These are phyloP conservation scores for Schwanniomyces polymorphus DNA, from an alignment of 805 yeast genomes.

Conservation along the genomic window DNA sequence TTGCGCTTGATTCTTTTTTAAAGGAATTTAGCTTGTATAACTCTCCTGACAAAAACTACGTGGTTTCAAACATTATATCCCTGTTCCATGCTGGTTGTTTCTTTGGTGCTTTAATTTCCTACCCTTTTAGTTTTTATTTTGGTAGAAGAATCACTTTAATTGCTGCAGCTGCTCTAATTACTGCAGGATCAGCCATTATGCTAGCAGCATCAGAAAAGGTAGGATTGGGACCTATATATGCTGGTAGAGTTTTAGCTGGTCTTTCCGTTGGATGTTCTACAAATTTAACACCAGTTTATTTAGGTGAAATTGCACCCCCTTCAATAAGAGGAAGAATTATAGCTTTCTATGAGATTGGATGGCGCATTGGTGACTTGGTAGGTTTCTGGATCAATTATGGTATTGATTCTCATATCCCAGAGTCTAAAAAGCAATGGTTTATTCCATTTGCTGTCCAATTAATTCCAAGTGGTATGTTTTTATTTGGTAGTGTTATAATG, in stretches of 20 bases:
- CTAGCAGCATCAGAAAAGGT: conserved; percentile 23
- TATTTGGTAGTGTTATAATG: conserved; percentile 31
- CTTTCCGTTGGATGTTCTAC: conserved; percentile 36
- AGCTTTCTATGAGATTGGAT: conserved; percentile 34
- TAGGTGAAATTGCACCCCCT: conserved; percentile 36
- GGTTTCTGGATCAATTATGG: conserved; percentile 40
- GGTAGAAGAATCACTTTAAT: conserved; percentile 33
- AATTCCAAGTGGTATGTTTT: conserved; percentile 35
- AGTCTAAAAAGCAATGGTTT: conserved; percentile 31
- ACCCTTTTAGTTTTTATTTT: conserved; percentile 33
- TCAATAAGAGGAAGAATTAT: conserved; percentile 34
- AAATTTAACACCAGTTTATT: conserved; percentile 36
- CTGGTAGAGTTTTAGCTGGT: conserved; percentile 37
- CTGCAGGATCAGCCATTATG: conserved; percentile 38
- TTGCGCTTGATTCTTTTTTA: conserved; percentile 29
- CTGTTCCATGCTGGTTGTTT: conserved; percentile 42
- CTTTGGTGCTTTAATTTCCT: conserved; percentile 38
- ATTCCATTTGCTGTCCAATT: conserved; percentile 41
- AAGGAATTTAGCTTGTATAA: conserved; percentile 31
- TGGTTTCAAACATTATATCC: conserved; percentile 34
- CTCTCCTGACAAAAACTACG: conserved; percentile 16
- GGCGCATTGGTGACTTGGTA: conserved; percentile 40
- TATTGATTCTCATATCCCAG: conserved; percentile 24
- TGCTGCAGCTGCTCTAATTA: conserved; percentile 29
- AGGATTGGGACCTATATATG: conserved; percentile 38